These are phyloP conservation scores for Aspergillus caelatus DNA, from an alignment of 2,329 filamentous ascomycete species.

Conservation along the genomic window DNA sequence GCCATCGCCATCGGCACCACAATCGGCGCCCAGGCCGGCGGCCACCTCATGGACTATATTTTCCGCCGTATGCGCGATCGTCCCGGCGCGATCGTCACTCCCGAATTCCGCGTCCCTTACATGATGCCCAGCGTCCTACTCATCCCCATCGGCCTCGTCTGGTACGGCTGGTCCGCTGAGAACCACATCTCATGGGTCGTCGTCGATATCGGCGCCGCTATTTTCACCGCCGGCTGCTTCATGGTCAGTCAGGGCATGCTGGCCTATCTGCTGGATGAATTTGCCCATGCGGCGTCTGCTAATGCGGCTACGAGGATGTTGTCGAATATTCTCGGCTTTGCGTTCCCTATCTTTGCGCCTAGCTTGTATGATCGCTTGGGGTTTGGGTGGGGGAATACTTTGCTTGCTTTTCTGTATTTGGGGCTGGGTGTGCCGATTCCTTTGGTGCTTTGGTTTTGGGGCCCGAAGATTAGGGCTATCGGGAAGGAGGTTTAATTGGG, in stretches of 20 bases:
- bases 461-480: background rate
- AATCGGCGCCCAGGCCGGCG: conserved; percentile 1
- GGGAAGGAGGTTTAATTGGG: background rate
- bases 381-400: background rate
- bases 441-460: conserved; percentile 1
- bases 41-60: conserved; percentile 3
- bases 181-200: background rate
- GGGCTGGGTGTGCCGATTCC: background rate
- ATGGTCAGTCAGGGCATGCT: conserved; percentile 2
- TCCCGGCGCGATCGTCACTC: background rate
- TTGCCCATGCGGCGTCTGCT: background rate
- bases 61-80: background rate
- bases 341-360: background rate
- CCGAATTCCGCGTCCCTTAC: background rate
- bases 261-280: background rate
- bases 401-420: background rate
- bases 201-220: background rate
- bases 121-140: conserved; percentile 1
- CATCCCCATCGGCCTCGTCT: background rate
- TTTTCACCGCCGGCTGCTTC: conserved; percentile 1
- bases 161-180: conserved; percentile 1
- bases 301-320: background rate
- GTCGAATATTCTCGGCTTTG: background rate
- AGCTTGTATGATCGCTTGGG: background rate
- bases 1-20: conserved; percentile 4